These are phyloP conservation scores for Reticulascus tulasneorum DNA, from an alignment of 2,329 filamentous ascomycete species.

Conservation along the genomic window DNA sequence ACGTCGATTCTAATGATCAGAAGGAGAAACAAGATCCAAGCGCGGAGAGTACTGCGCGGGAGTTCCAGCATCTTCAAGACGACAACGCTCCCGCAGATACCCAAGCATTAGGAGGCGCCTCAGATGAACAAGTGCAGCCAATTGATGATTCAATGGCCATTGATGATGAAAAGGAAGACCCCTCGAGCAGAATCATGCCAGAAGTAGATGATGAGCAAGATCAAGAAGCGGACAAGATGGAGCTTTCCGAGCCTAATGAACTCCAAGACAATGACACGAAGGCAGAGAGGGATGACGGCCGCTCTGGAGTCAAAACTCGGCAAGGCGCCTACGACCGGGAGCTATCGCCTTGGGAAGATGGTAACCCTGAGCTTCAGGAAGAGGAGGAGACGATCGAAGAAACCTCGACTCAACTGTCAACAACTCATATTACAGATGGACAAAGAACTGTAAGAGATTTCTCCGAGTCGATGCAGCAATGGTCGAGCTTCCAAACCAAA, in stretches of 20 bases:
- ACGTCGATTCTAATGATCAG: constrained; percentile 48
- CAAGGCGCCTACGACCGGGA: constrained; percentile 56
- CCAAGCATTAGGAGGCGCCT: constrained; percentile 85
- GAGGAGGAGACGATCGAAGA: constrained; percentile 47
- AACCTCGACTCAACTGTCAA: constrained; percentile 61
- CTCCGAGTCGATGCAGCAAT: constrained; percentile 64
- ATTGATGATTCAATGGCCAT: constrained; percentile 88
- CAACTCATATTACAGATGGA: constrained; percentile 62
- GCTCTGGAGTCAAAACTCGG: constrained; percentile 56
- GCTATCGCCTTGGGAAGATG: constrained; percentile 34
- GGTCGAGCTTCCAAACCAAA: constrained; percentile 77
- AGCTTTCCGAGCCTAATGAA: constrained; percentile 27
- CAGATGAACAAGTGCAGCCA: constrained; percentile 79
- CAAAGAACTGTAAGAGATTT: constrained; percentile 39
- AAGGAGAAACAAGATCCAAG: constrained; percentile 48
- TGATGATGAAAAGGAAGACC: constrained; percentile 64
- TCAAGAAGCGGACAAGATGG: constrained; percentile 43
- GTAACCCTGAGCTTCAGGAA: constrained; percentile 40
- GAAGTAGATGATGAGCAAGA: constrained; percentile 47
- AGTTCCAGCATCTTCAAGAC: constrained; percentile 90
- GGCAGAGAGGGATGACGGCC: constrained; percentile 45
- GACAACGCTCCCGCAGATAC: constrained; percentile 79
- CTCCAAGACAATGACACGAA: constrained; percentile 21
- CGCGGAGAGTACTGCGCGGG: constrained; percentile 70
- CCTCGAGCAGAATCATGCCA: constrained; percentile 44